Conservation (phyloP, 73 alveolate genomes). For the Stentor roeselii region DNA sequence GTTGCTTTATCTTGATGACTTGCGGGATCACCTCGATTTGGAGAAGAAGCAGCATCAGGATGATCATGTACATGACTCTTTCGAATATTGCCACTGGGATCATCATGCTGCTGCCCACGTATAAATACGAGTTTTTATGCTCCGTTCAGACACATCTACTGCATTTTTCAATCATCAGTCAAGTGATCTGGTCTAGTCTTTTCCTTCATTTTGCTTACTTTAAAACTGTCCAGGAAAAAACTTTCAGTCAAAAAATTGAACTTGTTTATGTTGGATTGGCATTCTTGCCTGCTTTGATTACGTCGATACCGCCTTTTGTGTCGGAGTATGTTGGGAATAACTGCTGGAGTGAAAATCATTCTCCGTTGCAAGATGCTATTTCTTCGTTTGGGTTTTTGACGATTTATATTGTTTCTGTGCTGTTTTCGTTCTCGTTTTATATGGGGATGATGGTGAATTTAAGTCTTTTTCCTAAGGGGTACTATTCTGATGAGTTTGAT, state of each 20-base stretch:
- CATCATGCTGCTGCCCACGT: background rate
- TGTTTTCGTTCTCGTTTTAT: no score
- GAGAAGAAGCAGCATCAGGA: background rate
- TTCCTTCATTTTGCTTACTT: background rate
- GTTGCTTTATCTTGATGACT: background rate
- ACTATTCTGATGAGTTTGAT: background rate
- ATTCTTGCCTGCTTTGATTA: background rate
- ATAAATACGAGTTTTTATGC: background rate
- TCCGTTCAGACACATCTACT: background rate
- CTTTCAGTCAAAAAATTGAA: background rate
- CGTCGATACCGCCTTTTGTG: background rate
- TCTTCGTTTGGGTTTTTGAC: background rate
- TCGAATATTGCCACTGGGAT: background rate
- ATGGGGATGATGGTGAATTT: background rate
- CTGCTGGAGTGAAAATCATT: background rate
- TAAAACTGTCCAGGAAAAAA: background rate
- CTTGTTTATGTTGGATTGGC: background rate
- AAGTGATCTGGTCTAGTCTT: background rate
- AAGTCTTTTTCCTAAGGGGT: background rate
- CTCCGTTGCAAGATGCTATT: background rate
- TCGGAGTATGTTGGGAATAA: background rate
- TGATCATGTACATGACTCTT: background rate
- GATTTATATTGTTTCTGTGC: background rate
- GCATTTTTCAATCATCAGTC: background rate
- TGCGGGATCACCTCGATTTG: background rate